phyloP scores from a whole-genome alignment of 1,139 yeast species.

The Yamadazyma atmosphaerica region DNA sequence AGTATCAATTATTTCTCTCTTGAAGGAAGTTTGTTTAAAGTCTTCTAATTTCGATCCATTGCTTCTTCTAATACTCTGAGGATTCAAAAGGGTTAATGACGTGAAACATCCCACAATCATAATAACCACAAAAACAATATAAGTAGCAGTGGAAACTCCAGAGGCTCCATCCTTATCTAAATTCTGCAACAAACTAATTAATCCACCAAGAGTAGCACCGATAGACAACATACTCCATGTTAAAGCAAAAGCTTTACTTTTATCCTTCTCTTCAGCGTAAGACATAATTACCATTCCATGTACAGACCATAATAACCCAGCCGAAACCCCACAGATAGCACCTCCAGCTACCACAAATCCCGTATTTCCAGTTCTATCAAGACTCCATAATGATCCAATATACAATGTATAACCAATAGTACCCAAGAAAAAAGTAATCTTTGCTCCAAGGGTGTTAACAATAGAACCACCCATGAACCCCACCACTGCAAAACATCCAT shows the following conservation, averaged over 20 bases:
- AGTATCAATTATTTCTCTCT: slow-evolving; percentile 41
- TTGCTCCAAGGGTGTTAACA: slow-evolving; percentile 52
- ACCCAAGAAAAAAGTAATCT: slow-evolving; percentile 49
- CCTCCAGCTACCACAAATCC: slow-evolving; percentile 61
- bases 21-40: slow-evolving; percentile 25
- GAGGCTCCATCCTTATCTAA: slow-evolving; percentile 33
- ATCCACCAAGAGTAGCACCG: slow-evolving; percentile 61
- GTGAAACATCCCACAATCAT: slow-evolving; percentile 48
- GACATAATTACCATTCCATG: slow-evolving; percentile 59
- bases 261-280: slow-evolving; percentile 52
- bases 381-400: slow-evolving; percentile 51
- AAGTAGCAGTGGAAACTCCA: slow-evolving; percentile 51
- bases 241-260: slow-evolving; percentile 53
- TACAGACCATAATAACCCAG: slow-evolving; percentile 53
- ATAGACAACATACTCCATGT: slow-evolving; percentile 64
- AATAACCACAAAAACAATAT: slow-evolving; percentile 54
- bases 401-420: slow-evolving; percentile 58
- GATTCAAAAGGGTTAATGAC: slow-evolving; percentile 50
- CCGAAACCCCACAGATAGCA: slow-evolving; percentile 58
- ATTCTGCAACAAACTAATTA: slow-evolving; percentile 54
- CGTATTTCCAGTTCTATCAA: slow-evolving; percentile 44
- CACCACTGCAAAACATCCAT: slow-evolving; percentile 54
- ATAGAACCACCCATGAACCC: slow-evolving; percentile 63
- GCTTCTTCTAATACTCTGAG: slow-evolving; percentile 46
- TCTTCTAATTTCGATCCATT: slow-evolving; percentile 52